Base-by-base conservation (phyloP, 2,329 filamentous ascomycete species). In the Venturia pyrina region DNA sequence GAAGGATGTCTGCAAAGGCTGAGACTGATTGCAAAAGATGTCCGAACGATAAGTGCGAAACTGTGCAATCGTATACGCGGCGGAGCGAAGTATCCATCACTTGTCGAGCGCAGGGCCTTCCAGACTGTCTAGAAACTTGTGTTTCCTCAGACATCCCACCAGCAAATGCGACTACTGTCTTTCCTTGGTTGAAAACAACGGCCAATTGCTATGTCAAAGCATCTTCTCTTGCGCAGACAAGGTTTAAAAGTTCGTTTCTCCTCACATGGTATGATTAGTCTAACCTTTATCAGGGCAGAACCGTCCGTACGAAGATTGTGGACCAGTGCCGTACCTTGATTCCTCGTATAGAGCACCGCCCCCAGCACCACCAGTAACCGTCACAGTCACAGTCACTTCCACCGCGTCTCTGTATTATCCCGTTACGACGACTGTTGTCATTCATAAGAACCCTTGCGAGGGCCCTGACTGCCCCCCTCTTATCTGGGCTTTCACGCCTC, bases 261-360 rank as follows among this genome's bases (percentile, higher is more conserved):
- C 21, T 21, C 46, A 46, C 40, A 13, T n/a, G 19, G 4, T 19
- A 34, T 5, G 28, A 11, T n/a, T 21, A 17, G 32, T 34, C 62
- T 62, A n/a, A 62, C 59, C 6, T 41, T 62, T 17, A 24, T 24
- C 13, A 46, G 41, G 32, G 43, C 41, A 53, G 41, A 24, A 0
- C 6, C 41, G 34, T 17, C 32, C 62, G 10, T 37, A 50, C 34
- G 41, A 50, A 32, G 34, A 63, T 37, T 63, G 62, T 40, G 62
- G 62, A 48, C 62, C 62, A 32, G 62, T 63, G 3, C 62, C 62
- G 8, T 63, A 63, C 43, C 21, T 63, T 13, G 62, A 63, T 37
- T 37, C 10, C 19, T 21, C 28, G 17, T 48, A 24, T 19, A 37
- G 62, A n/a, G 41, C 62, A 5, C 40, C 62, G 21, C 41, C 41